Conservation (phyloP, 805 yeast genomes). For the Debaryomyces maramus region DNA sequence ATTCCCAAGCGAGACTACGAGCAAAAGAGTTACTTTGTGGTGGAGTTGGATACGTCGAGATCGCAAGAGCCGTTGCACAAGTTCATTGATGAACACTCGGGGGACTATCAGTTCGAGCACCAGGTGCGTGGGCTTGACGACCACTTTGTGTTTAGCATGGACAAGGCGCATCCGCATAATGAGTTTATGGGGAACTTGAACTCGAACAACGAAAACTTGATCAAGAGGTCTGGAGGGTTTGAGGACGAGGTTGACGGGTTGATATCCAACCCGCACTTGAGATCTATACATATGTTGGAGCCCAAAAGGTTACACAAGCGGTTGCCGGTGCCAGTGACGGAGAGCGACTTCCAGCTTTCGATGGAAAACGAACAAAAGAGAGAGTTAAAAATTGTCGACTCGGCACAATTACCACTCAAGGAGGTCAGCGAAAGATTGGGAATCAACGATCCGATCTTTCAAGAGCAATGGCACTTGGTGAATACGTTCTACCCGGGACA, state of each 20-base stretch:
- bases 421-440: conserved; percentile 52
- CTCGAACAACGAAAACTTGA: conserved; percentile 24
- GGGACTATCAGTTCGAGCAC: conserved; percentile 55
- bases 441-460: conserved; percentile 82
- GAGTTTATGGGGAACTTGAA: conserved; percentile 35
- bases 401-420: conserved; percentile 47
- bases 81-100: conserved; percentile 41
- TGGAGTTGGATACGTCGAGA: conserved; percentile 47
- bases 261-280: conserved; percentile 29
- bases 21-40: conserved; percentile 57
- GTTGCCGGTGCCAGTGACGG: conserved; percentile 49
- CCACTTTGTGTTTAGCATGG: conserved; percentile 65
- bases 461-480: conserved; percentile 87
- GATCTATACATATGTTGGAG: conserved; percentile 55
- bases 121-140: conserved; percentile 58
- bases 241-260: conserved; percentile 26
- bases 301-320: conserved; percentile 56
- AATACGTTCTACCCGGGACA: conserved; percentile 73
- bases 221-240: conserved; percentile 29
- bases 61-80: conserved; percentile 26
- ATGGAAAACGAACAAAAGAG: conserved; percentile 1
- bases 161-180: conserved; percentile 37
- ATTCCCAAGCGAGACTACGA: conserved; percentile 46
- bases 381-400: conserved; percentile 41
- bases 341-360: conserved; percentile 8